Base-by-base conservation (phyloP, 139 green algal species). In the Tetradesmus lagerheimii region DNA sequence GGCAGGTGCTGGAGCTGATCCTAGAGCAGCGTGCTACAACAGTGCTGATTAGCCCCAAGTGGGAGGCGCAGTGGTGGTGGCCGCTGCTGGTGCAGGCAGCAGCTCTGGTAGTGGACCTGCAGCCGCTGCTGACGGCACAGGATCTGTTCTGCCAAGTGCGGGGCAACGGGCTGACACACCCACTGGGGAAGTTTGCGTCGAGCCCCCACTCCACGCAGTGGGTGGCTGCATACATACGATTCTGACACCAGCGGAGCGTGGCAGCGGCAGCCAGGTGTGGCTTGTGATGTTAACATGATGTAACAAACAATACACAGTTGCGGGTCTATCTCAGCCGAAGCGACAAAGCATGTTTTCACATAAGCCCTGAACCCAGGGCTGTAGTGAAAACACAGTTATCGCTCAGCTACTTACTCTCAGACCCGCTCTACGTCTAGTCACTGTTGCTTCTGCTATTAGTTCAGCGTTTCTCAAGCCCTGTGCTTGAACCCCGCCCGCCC, bases 21-120 rank as follows among this genome's bases (percentile, higher is more conserved):
- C 31, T 50, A 37, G 80, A 86, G 50, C 47, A 86, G 50, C 12
- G 8, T 4, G 80, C 31, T 2, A 16, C 29, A 8, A 35, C 31
- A 18, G n/a, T 86, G 47, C 64, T 86, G 50, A 86, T 86, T 76
- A 35, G 31, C 2, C 80, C 50, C 31, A 86, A 35, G 50, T 86
- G 80, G 80, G 11, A 16, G 50, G 76, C 80, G 15, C 80, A 86
- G 50, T 86, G 80, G 80, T 86, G 80, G 80, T 76, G 50, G 50
- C 50, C 80, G 14, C 20, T 47, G 80, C 41, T 86, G 31, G 15
- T 35, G 50, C 18, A 18, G 3, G 11, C 14, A 16, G 80, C 80
- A 34, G 27, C 6, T 35, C 0, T 76, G n/a, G 15, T 76, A 18
- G 43, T 85, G 2, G 41, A 85, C 15, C 43, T 85, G 43, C 80